These are phyloP conservation scores for Thuidium tamariscinum DNA, from an alignment of 225 moss, liverwort and hornwort genomes.

Conservation along the genomic window DNA sequence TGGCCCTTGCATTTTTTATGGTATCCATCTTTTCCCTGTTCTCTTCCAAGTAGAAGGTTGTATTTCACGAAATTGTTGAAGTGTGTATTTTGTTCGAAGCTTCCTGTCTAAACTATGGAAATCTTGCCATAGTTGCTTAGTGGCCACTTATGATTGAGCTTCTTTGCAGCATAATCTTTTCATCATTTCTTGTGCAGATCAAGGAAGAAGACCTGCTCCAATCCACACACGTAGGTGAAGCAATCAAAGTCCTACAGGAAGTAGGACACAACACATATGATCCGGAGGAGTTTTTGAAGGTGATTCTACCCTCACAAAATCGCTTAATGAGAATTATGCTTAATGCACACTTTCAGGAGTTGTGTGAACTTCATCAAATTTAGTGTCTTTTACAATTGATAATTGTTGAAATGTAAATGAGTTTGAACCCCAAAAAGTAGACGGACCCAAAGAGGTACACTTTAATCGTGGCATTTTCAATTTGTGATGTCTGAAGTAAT, in stretches of 20 bases:
- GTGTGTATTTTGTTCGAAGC: neutral
- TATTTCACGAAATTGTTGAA: neutral
- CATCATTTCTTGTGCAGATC: constrained; percentile 22
- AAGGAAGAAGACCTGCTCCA: constrained; percentile 71
- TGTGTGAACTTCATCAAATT: neutral
- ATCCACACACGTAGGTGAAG: constrained; percentile 72
- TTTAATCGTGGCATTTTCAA: too few relatives aligned
- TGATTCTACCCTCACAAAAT: neutral
- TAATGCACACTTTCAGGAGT: neutral
- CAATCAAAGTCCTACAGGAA: constrained; percentile 74
- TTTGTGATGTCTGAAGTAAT: neutral
- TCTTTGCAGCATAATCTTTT: neutral
- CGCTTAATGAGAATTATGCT: neutral
- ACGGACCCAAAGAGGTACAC: neutral
- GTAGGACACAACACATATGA: constrained; percentile 54
- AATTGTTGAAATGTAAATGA: neutral
- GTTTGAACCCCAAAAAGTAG: neutral
- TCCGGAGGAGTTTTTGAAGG: constrained; percentile 83
- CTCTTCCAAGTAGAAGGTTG: neutral
- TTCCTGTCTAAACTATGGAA: neutral
- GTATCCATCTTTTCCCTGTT: constrained; percentile 2
- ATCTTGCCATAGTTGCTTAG: neutral
- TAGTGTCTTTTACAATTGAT: too few relatives aligned
- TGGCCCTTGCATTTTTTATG: constrained; percentile 94
- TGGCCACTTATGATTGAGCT: neutral